Evolutionary conservation across 331 rosid species (phyloP).

Genomic region (Rosa hybrid): DNA sequence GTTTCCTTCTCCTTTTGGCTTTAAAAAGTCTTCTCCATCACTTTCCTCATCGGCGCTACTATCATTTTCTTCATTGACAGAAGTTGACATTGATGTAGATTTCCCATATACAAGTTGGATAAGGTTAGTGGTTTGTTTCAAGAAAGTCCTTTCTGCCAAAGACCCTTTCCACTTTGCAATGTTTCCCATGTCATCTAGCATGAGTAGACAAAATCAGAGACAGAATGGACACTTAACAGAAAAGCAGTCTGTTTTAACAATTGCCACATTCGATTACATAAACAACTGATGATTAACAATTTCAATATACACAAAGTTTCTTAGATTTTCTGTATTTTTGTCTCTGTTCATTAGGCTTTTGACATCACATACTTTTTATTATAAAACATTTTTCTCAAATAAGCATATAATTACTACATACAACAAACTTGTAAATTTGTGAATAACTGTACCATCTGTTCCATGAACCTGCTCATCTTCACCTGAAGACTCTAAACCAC

Average conservation of each 20-base stretch:
- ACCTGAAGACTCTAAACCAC: conserved; percentile 43
- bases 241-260: conserved; percentile 5
- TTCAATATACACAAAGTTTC: too few species aligned
- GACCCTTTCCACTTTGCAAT: conserved; percentile 83
- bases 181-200: conserved; percentile 61
- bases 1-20: conserved; percentile 66
- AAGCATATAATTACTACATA: conserved; percentile 20
- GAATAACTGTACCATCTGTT: conserved; percentile 42
- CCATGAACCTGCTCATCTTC: conserved; percentile 41
- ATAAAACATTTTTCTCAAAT: conserved; percentile 9
- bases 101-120: conserved; percentile 90
- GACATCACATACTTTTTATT: too few species aligned
- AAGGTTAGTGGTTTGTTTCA: conserved; percentile 56
- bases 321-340: background rate
- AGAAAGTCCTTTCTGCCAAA: conserved; percentile 55
- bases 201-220: conserved; percentile 27
- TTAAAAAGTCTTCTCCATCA: conserved; percentile 65
- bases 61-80: conserved; percentile 39
- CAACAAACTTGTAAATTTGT: background rate
- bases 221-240: background rate
- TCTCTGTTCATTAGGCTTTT: too few species aligned
- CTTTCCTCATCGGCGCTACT: conserved; percentile 59
- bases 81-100: conserved; percentile 33
- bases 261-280: background rate
- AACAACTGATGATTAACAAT: background rate